A percentile compares a stretch with the other conserved stretches of the same genome.
These are phyloP conservation scores for Phytopythium mirpurense DNA, from an alignment of 352 stramenopile species.

Conservation along the genomic window DNA sequence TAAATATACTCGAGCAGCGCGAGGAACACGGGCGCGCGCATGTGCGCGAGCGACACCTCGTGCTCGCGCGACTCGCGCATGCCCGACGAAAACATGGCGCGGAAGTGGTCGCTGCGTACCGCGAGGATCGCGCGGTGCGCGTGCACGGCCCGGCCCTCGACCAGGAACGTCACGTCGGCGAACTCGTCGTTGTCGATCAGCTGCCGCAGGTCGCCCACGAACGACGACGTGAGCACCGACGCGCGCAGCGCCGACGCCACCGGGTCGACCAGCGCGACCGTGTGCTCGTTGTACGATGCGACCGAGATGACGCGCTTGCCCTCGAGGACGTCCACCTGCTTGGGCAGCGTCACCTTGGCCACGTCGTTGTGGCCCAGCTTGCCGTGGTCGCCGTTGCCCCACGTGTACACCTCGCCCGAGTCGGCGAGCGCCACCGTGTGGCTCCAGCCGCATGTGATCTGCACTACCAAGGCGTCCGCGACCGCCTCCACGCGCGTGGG, in stretches of 20 bases:
- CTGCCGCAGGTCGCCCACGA: conserved; percentile 87
- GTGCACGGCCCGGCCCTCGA: conserved; percentile 80
- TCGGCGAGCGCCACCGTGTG: conserved; percentile 94
- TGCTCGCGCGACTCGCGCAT: conserved; percentile 89
- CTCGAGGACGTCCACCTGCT: conserved; percentile 89
- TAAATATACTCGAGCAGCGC: conserved; percentile 97
- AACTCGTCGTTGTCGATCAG: conserved; percentile 91
- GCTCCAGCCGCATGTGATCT: conserved; percentile 96
- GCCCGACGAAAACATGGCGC: conserved; percentile 92
- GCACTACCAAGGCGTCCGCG: conserved; percentile 84
- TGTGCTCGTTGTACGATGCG: conserved; percentile 98
- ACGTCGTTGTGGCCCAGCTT: conserved; percentile 94
- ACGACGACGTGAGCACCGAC: conserved; percentile 80
- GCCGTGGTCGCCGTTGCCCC: conserved; percentile 91
- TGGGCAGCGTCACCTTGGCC: conserved; percentile 93
- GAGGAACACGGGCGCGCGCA: conserved; percentile 90
- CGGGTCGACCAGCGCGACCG: conserved; percentile 88
- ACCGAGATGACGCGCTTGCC: conserved; percentile 93
- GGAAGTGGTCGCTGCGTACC: conserved; percentile 93
- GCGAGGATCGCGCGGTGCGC: conserved; percentile 90
- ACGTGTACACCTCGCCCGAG: conserved; percentile 91
- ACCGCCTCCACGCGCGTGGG: conserved; percentile 90
- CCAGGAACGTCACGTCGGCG: conserved; percentile 84
- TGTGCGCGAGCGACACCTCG: conserved; percentile 88
- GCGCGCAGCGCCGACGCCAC: conserved; percentile 60